phyloP scores from a whole-genome alignment of 192 early-diverging fungal species.

The Backusella tuberculispora region DNA sequence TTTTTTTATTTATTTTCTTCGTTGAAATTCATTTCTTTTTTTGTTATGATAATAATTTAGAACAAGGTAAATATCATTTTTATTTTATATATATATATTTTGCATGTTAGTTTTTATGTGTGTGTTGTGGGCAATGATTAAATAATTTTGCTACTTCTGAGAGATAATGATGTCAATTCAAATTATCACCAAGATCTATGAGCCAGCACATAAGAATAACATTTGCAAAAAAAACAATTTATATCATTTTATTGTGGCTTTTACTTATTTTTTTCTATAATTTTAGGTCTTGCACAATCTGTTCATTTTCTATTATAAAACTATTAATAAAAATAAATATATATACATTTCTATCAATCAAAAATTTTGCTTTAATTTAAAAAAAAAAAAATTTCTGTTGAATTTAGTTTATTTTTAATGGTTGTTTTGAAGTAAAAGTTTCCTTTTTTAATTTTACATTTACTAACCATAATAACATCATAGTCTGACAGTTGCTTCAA shows the following conservation, averaged over 20 bases:
- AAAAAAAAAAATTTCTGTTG: no score
- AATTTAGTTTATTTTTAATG: no score
- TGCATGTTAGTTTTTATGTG: background rate
- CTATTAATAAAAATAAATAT: no score
- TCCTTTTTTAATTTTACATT: no score
- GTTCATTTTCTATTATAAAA: no score
- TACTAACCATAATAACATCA: no score
- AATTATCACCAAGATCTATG: constrained; percentile 18
- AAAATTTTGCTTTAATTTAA: no score
- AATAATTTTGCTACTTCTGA: constrained; percentile 13
- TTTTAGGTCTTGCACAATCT: no score
- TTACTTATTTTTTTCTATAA: background rate
- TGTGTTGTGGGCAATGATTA: background rate
- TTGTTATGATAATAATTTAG: background rate
- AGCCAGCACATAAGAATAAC: background rate
- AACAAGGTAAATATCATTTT: background rate
- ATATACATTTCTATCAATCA: no score
- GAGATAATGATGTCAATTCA: background rate
- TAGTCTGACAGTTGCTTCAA: no score
- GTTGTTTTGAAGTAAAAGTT: no score
- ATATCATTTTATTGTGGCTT: background rate
- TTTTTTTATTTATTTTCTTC: background rate
- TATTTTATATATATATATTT: background rate
- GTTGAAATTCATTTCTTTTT: background rate
- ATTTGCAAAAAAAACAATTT: no score